Evolutionary conservation across 108 stramenopile genomes (phyloP).

Genomic region (Pinguiococcus pyrenoidosus): DNA sequence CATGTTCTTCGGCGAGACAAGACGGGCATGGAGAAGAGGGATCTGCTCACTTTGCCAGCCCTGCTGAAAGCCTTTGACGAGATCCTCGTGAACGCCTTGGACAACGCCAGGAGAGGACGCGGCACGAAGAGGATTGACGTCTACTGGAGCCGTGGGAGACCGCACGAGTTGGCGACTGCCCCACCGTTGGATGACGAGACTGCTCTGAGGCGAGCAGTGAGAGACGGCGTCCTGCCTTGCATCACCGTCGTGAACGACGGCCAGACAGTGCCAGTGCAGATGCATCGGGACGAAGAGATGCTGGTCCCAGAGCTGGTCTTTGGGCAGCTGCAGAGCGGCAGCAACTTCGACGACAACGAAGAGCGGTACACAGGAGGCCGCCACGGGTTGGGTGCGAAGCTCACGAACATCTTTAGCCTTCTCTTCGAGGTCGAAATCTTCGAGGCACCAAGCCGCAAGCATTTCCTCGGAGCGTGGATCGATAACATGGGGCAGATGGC

Average conservation of each 20-base stretch:
- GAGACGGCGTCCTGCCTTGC: too few species aligned
- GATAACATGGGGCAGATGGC: constrained; percentile 56
- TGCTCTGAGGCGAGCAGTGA: constrained; percentile 20
- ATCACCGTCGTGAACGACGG: constrained; percentile 71
- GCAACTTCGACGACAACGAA: constrained; percentile 7
- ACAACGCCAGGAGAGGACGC: constrained; percentile 60
- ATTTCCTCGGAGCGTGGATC: constrained; percentile 51
- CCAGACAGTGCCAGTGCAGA: constrained; percentile 22
- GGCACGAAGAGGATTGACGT: constrained; percentile 55
- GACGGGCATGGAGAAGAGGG: not conserved
- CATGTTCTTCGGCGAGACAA: constrained; percentile 3
- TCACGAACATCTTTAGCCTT: constrained; percentile 70
- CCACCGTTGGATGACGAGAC: constrained; percentile 1
- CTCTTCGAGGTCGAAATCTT: constrained; percentile 54
- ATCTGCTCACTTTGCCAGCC: constrained; percentile 22
- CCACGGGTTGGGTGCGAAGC: constrained; percentile 76
- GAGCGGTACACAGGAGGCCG: constrained; percentile 57
- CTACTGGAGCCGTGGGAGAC: constrained; percentile 40
- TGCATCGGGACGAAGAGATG: constrained; percentile 11
- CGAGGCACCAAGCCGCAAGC: constrained; percentile 36
- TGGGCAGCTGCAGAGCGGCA: constrained; percentile 27
- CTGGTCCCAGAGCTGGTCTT: constrained; percentile 24
- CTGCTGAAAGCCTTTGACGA: constrained; percentile 78
- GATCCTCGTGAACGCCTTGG: constrained; percentile 82
- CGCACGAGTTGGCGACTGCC: too few species aligned